Evolutionary conservation across 495 filamentous ascomycete genomes (phyloP), one percentile per base, ranked within the genome.

Genomic region (Oleoguttula mirabilis): DNA sequence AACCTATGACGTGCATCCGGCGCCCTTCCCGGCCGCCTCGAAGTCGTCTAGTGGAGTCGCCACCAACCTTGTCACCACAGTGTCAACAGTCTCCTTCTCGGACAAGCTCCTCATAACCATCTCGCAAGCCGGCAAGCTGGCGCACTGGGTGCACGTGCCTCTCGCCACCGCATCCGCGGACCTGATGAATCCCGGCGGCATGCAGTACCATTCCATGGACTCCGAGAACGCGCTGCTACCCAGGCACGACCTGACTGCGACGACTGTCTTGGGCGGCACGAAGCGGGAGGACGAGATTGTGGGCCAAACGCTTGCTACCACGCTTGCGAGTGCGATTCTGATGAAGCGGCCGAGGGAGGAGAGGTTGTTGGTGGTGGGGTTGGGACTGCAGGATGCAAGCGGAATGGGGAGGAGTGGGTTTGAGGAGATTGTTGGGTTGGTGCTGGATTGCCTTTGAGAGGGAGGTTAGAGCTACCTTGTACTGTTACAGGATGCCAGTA

Each of bases 131-230:
- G 90, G 88, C 30, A 72, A 83, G 49, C 65, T 95, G 25, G 80
- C 83, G 7, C 90, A 96, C 66, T 98, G 90, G 90, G 87, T 94
- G 32, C 87, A 94, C 67, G 84, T 95, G 15, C 83, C 85, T 3
- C 73, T 95, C 30, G 77, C 76, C 37, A 74, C 76, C 21, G 62
- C 72, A 8, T 47, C 43, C 27, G 40, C 51, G 12, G 36, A 84
- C 77, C 33, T 70, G 77, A 19, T 72, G 66, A 15, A 60, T 65
- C 12, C 55, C 39, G 21, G 66, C 77, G 21, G 66, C 77, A 41
- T 71, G 71, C 51, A 63, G 38, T 43, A 40, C 40, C 15, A 24
- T 19, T 30, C 25, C 38, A n/a, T 30, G n/a, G 52, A 65, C 15
- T 64, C 65, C 28, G 71, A 76, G 43, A 66, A 72, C 43, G 63